A percentile compares a stretch with the other conserved stretches of the same genome.
phyloP scores from a whole-genome alignment of 1,284 basidiomycete species.

The Apiotrichum domesticum region DNA sequence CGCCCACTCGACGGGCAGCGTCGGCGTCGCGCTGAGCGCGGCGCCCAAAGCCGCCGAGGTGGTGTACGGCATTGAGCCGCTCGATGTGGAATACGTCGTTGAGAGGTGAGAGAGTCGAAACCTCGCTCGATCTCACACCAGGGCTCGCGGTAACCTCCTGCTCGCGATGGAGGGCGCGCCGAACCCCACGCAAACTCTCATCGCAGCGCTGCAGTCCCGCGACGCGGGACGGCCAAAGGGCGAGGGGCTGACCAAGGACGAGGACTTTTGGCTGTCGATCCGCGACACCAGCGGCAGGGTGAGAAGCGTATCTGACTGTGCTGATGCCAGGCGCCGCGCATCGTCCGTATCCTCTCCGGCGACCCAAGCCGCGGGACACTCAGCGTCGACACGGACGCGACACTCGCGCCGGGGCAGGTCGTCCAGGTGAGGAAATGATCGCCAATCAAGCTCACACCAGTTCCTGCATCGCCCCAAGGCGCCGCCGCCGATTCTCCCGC shows the following conservation, averaged over 20 bases:
- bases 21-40: constrained; percentile 60
- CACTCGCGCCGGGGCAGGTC: constrained; percentile 55
- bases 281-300: constrained; percentile 16
- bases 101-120: constrained; percentile 51
- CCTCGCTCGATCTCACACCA: constrained; percentile 1
- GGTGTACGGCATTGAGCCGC: constrained; percentile 54
- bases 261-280: constrained; percentile 59
- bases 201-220: constrained; percentile 54
- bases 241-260: constrained; percentile 54
- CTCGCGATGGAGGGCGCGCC: constrained; percentile 51
- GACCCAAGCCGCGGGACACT: constrained; percentile 72
- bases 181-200: constrained; percentile 66
- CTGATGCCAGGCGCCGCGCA: not conserved
- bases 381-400: constrained; percentile 59
- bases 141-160: constrained; percentile 67
- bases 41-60: constrained; percentile 41
- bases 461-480: constrained; percentile 9
- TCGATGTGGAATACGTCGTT: constrained; percentile 56
- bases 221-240: constrained; percentile 17
- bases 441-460: constrained; percentile 1
- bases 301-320: constrained; percentile 1
- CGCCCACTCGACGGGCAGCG: constrained; percentile 61
- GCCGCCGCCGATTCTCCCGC: not conserved
- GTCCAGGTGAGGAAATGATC: constrained; percentile 54
- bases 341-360: constrained; percentile 60